Base-by-base conservation (phyloP, 257 asterid genomes). In the Solanum verrucosum region DNA sequence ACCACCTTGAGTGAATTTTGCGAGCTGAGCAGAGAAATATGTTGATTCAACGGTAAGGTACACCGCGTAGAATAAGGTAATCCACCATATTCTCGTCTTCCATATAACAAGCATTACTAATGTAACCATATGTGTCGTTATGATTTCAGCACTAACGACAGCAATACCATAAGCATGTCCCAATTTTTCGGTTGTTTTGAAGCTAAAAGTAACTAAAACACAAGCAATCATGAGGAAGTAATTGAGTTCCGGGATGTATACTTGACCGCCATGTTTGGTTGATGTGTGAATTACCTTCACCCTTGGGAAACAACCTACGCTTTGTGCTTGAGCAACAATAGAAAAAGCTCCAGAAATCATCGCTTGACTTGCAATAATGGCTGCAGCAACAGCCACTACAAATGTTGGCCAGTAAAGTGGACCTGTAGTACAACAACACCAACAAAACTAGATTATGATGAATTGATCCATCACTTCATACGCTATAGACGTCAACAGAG, bases 111-210 rank as follows among this genome's bases (percentile, higher is more conserved):
- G 83, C 98, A 94, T 95, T 29, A 95, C 92, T 35, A 95, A 33
- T 21, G 96, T 90, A 0, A 94, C 91, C 33, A 95, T 52, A 16
- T 72, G 59, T 2, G 97, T 93, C 8, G 98, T 95, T 72, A 95
- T 93, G 21, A 93, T 44, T 95, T 94, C 94, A 14, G 94, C 98
- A 14, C 93, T 92, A 33, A 94, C 95, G 25, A 94, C 97, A 6
- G 96, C 98, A 12, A 94, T 93, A n/a, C 98, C 98, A 38, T 95
- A 95, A 33, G 98, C 98, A 85, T 94, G 37, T 20, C 98, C 97
- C 6, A 95, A 90, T 56, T 92, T 92, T 7, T 89, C 93, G 0
- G 98, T 94, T 33, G 96, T 89, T 72, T 86, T 92, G 91, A 95
- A 95, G 37, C 90, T 90, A 29, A 67, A 87, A 4, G 95, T 92